Evolutionary conservation across 129 eudicot genomes (phyloP), one percentile per base, ranked within the genome.

Genomic region (sunflower (Helianthus annuus)): DNA sequence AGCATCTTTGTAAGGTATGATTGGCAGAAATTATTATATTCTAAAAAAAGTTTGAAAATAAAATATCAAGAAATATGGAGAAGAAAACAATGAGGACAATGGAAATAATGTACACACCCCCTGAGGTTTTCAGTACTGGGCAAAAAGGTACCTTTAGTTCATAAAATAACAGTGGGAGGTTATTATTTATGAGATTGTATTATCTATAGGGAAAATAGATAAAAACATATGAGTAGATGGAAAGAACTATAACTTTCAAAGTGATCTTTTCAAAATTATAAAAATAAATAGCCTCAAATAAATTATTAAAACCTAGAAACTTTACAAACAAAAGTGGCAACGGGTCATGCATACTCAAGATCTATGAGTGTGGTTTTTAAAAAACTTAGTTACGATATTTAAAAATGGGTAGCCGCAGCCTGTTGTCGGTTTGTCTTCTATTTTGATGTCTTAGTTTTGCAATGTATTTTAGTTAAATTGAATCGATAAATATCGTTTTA

Each of bases 1-100:
- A 66, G 75, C 74, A 79, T 79, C 79, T 79, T 72, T 75, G 60
- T 79, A 40, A 29, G 75, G 76, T 70, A 67, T 62, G 76, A 79
- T 68, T 79, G 83, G 58, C 72, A 73, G 71, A 62, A 68, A 62
- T 61, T 77, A 79, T 73, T 59, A 73, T 73, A 73, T 67, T 67
- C 24, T 17, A 16, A 68, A 68, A 38, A 63, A 7, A 22, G 45
- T 40, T 45, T 19, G 13, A 59, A 59, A 66, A 52, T 2, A 54
- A 62, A 68, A 74, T 48, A 74, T 59, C 66, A 73, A 19, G 45
- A 59, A 73, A 14, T 51, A 45, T 48, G 51, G 74, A 72, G 70
- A 73, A 68, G 75, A 73, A 73, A 51, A 59, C 71, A 67, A 60
- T 22, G 36, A 40, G 8, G 45, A 7, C 7, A 40, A 40, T 40